Evolutionary conservation across 2,329 filamentous ascomycete species (phyloP).

Genomic region (Blastomyces silverae): DNA sequence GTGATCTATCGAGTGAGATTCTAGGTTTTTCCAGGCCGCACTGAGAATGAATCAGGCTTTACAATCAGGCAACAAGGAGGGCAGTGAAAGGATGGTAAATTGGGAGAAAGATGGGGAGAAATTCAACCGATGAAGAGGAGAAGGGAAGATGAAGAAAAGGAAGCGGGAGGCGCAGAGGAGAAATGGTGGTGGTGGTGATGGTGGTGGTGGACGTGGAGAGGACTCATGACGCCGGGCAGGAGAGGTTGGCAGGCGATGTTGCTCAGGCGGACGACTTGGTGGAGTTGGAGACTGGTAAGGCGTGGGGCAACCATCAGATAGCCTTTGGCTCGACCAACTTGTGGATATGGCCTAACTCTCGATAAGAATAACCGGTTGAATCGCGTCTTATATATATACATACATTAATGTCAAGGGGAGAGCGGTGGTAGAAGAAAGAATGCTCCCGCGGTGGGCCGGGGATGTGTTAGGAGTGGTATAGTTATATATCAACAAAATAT

Average conservation of each 20-base stretch:
- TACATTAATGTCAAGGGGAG: neutral
- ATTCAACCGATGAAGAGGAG: constrained; percentile 12
- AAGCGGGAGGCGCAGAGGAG: constrained; percentile 9
- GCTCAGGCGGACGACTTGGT: neutral
- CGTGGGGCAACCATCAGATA: constrained; percentile 1
- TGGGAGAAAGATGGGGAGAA: neutral
- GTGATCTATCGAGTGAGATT: neutral
- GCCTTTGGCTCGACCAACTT: neutral
- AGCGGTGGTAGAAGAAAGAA: no score
- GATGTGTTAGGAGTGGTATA: no score
- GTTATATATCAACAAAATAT: no score
- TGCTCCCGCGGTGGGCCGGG: no score
- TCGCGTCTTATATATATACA: no score
- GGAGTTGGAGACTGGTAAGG: neutral
- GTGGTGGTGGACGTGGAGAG: constrained; percentile 12
- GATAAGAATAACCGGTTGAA: neutral
- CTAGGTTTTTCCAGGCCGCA: neutral
- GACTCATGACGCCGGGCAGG: neutral
- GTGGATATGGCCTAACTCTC: neutral
- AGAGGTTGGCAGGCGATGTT: neutral
- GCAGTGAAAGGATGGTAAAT: neutral
- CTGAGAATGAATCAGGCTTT: neutral
- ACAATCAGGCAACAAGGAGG: neutral
- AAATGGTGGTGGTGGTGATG: constrained; percentile 15
- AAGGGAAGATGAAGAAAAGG: constrained; percentile 13